Conservation (phyloP, 768 basidiomycete genomes). For the Trametes cinnabarina region DNA sequence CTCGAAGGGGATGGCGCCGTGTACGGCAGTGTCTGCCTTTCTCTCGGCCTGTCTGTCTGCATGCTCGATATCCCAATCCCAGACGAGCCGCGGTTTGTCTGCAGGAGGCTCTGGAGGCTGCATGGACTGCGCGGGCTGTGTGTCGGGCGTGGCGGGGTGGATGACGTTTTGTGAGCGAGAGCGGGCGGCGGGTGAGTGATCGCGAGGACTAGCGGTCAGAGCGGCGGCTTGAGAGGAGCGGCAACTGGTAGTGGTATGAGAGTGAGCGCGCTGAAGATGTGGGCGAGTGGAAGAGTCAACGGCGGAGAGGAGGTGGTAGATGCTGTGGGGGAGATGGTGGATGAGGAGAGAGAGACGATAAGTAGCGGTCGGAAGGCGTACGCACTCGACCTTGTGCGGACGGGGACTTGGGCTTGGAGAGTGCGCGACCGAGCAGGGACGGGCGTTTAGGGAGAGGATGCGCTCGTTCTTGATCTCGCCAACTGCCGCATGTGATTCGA, state of each 20-base stretch:
- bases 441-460: neutral
- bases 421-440: constrained; percentile 5
- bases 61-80: constrained; percentile 73
- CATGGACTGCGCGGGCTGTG: neutral
- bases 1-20: constrained; percentile 64
- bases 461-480: constrained; percentile 15
- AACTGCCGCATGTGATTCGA: constrained; percentile 11
- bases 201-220: neutral
- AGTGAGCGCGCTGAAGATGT: neutral
- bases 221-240: neutral
- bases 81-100: constrained; percentile 39
- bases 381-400: constrained; percentile 24
- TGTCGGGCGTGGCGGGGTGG: neutral
- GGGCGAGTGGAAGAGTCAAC: constrained; percentile 9
- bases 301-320: constrained; percentile 22
- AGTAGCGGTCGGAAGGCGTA: constrained; percentile 18
- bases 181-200: neutral
- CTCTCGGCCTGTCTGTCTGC: constrained; percentile 66
- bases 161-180: constrained; percentile 1
- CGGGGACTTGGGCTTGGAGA: neutral
- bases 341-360: constrained; percentile 16
- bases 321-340: constrained; percentile 21
- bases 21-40: constrained; percentile 58
- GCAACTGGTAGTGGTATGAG: neutral
- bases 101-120: neutral